Base-by-base conservation (phyloP, 176 grass and related monocot genomes). In the Musa acuminata region DNA sequence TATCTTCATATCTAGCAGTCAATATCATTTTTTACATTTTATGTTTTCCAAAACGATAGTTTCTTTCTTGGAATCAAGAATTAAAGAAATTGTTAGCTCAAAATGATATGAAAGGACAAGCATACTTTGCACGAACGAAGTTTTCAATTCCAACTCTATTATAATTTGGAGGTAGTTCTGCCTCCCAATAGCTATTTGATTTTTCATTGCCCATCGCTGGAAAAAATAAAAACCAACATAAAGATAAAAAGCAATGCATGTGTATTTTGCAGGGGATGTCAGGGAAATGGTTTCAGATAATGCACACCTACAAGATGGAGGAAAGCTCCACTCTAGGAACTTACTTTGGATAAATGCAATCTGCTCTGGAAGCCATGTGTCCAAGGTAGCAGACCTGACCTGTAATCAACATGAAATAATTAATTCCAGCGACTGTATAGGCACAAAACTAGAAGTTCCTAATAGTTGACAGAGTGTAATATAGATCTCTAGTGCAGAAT, bases 301-400 rank as follows among this genome's bases (percentile, higher is more conserved):
- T 6, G 35, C 35, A 43, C 35, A 43, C 4, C 35, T 43, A 43
- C 35, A 43, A 43, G 3, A 43, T 43, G 35, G 4, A 43, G 35
- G 35, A 43, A 43, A 43, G 4, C 35, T 43, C 35, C 35, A 43
- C 35, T 29, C 35, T 43, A 43, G 35, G 35, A 64, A 8, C 74
- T 64, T 92, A 96, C 93, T 88, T 83, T 96, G 93, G 88, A 96
- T 92, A 86, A 92, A 92, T 84, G 87, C 76, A 82, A 96, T 87
- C 88, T 96, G 93, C 79, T 96, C 93, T 9, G 93, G 93, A 49
- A 96, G 76, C 93, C 93, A 96, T 84, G 93, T 96, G 80, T 96
- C 93, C 53, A 96, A 69, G 26, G 93, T 96, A 26, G 89, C 93
- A 63, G 93, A 96, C 77, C 93, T 92, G 50, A 96, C 93, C 93